Evolutionary conservation across 768 basidiomycete genomes (phyloP), one percentile per base, ranked within the genome.

Genomic region (Astraeus odoratus): DNA sequence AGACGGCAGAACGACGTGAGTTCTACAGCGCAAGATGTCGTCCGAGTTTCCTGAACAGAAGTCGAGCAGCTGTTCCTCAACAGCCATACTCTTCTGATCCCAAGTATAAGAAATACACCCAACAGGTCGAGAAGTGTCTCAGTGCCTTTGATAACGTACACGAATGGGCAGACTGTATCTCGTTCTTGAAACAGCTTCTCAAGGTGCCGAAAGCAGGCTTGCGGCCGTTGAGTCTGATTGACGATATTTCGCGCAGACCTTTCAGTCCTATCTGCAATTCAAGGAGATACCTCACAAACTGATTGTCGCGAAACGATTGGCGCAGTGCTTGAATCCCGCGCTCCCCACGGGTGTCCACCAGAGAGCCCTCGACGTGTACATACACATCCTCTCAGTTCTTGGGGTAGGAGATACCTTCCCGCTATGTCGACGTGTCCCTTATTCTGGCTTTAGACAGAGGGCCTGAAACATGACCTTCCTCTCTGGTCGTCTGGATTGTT

Each of bases 131-230:
- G 61, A 86, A 85, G 67, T 91, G 88, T 54, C 73, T 99, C 38
- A 85, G 82, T 50, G 83, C 91, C 1, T 98, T 99, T 58, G 93
- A 96, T 58, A 89, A 81, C 57, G 91, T 96, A 47, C 90, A 95
- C 46, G 96, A 99, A 69, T 99, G 96, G 96, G 94, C 96, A 48
- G 96, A 99, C 69, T 98, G 93, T 63, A 98, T 96, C 59, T 85
- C 94, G 31, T 99, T 98, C 67, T 66, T 99, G 63, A 94, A 94
- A 60, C 86, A 93, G 54, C 66, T 96, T 49, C 77, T 95, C 48
- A 96, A 96, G 76, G 92, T 89, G 55, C 52, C 33, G 19, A 24
- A 25, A 25, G 39, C 27, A 26, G 3, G 25, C 33, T 35, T 44
- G 13, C 35, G 26, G 13, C 1, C 19, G 23, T 36, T 42, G 12